phyloP scores from a whole-genome alignment of 768 basidiomycete genomes.

The Pleurotus pulmonarius region DNA sequence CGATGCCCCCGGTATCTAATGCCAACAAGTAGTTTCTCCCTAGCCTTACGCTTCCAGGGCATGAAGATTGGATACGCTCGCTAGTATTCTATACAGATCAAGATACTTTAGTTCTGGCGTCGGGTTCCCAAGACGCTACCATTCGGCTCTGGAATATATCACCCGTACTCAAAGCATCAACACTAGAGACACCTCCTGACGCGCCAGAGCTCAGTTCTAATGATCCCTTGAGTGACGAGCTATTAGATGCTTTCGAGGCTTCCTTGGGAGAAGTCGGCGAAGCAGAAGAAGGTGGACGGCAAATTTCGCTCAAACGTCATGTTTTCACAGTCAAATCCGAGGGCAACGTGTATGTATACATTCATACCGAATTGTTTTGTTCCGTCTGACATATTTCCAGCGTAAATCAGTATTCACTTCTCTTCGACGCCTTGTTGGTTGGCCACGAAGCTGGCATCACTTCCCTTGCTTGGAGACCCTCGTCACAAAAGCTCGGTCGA shows the following conservation, averaged over 20 bases:
- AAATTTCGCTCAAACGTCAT: constrained; percentile 88
- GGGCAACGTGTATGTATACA: constrained; percentile 30
- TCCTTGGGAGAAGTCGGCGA: constrained; percentile 70
- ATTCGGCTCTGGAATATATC: constrained; percentile 92
- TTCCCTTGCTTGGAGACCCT: constrained; percentile 78
- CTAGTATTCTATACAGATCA: constrained; percentile 56
- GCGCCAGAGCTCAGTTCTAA: constrained; percentile 13
- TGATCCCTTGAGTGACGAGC: constrained; percentile 53
- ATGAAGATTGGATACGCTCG: constrained; percentile 93
- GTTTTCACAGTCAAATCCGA: constrained; percentile 61
- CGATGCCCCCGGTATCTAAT: not conserved
- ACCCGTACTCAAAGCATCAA: constrained; percentile 29
- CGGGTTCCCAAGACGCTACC: constrained; percentile 93
- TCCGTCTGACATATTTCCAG: constrained; percentile 16
- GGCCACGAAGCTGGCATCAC: constrained; percentile 97
- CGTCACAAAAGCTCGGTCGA: constrained; percentile 8
- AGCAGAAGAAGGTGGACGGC: constrained; percentile 73
- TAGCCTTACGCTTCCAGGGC: constrained; percentile 58
- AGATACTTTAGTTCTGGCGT: constrained; percentile 72
- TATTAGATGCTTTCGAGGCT: constrained; percentile 86
- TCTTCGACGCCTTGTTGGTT: constrained; percentile 89
- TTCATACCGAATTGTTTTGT: not conserved
- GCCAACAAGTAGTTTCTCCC: constrained; percentile 55
- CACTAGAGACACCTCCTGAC: constrained; percentile 15
- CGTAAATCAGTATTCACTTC: constrained; percentile 63